Evolutionary conservation across 208 protist species (phyloP), one percentile per base, ranked within the genome.

Genomic region (Leptomonas seymouri): DNA sequence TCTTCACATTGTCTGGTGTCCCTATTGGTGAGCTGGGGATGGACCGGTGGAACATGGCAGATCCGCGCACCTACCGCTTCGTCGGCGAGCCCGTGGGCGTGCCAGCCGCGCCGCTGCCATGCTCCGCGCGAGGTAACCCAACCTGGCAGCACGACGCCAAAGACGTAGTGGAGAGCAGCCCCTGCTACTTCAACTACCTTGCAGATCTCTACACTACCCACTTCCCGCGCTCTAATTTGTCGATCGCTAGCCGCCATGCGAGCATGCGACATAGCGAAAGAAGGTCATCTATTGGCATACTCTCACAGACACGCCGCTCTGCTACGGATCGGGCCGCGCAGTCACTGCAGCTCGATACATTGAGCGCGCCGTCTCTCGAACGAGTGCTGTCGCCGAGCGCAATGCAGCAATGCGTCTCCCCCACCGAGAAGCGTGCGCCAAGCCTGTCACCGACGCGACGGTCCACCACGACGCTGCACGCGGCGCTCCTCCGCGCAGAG

Each of bases 1-100:
- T 83, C 59, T 95, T 93, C 67, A 87, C 81, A 14, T 53, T 93
- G 3, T 70, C 71, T 53, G 90, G 90, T 1, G 71, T 81, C 20
- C 69, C 80, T 23, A 80, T 95, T 56, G 90, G 90, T 18, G 90
- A 95, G 56, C 78, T 87, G 23, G 90, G 90, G 6, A 91, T 91
- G 83, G 79, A 90, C 46, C 57, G 45, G 14, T 95, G 84, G 83
- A 64, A 67, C 15, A 20, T 82, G 4, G 44, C 55, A 0, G 67
- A 90, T 15, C 45, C 54, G 20, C 67, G 62, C 20, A 87, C 87
- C 23, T 93, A 82, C 59, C 68, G 77, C 42, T 89, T 76, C 72
- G 78, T 93, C 76, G 85, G 85, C 28, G 69, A 76, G 31, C 71
- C 64, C 70, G 69, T 72, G 27, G 56, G 64, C 1, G 53, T 54